Evolutionary conservation across 2,329 filamentous ascomycete genomes (phyloP), one percentile per base, ranked within the genome.

Genomic region (Aspergillus melleus): DNA sequence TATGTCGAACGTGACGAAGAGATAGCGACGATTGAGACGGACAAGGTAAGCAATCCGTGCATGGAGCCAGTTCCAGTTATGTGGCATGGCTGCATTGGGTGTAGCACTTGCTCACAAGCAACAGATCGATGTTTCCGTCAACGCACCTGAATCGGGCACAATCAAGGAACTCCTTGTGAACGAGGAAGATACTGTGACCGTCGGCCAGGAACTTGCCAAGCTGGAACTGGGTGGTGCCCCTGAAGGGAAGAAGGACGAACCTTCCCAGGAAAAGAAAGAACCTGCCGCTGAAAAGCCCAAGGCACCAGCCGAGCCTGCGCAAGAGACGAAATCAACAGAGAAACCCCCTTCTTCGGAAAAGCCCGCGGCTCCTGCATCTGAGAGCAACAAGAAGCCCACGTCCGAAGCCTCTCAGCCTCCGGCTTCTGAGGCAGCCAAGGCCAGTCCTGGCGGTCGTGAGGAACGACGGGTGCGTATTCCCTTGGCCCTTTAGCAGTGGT

Each of bases 1-100:
- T 93, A 88, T 70, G 93, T 99, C 55, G 92, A 96, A 81, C 89
- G 89, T 71, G 95, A 99, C 74, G 95, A 98, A 80, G 95, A 99
- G 77, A 94, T 99, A 76, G 95, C 95, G 32, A 97, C 94, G 53
- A 99, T 99, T 73, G 95, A 99, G 80, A 99, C 95, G 14, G 95
- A 99, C 85, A 99, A 99, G 88, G 91, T 92, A 81, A 64, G 76
- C 58, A 14, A 16, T 22, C 16, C 36, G 5, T 42, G 16, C 36
- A 42, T 42, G 16, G 6, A 42, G 19, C 14, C n/a, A 26, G 26
- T 22, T 12, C 36, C 4, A 2, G 9, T 12, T 11, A 14, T 19
- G 1, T 24, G 5, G 16, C n/a, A 22, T 30, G 10, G 24, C 14
- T 46, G 16, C 29, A 26, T 32, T 32, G 22, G 24, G 24, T 36